phyloP scores from a whole-genome alignment of 2,329 filamentous ascomycete species.

The Camptophora hylomeconis region DNA sequence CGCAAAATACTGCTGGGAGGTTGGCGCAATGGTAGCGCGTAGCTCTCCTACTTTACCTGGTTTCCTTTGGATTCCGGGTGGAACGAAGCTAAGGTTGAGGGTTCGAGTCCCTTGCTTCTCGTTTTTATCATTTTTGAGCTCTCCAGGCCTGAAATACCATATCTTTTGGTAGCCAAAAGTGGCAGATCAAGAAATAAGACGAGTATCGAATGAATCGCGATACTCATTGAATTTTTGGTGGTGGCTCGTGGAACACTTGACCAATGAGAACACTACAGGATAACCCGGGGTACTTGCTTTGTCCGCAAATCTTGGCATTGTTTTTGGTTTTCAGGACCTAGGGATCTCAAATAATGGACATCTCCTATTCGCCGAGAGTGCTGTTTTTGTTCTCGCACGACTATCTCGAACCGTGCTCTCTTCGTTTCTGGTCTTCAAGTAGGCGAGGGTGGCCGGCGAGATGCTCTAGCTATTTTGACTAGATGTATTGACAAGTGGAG shows the following conservation, averaged over 20 bases:
- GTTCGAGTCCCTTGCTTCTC: constrained; percentile 18
- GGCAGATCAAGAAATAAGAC: too few relatives aligned
- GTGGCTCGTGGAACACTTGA: background rate
- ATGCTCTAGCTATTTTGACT: too few relatives aligned
- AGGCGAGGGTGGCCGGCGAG: too few relatives aligned
- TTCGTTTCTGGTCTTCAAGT: too few relatives aligned
- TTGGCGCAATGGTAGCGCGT: constrained; percentile 21
- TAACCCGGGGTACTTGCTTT: background rate
- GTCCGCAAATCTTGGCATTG: constrained; percentile 1
- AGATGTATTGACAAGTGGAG: too few relatives aligned
- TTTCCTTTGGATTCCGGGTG: background rate
- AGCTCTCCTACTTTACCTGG: constrained; percentile 15
- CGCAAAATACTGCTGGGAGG: constrained; percentile 6
- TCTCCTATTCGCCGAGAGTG: too few relatives aligned
- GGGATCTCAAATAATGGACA: too few relatives aligned
- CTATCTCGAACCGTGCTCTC: too few relatives aligned
- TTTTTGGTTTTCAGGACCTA: too few relatives aligned
- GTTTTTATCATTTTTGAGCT: constrained; percentile 5
- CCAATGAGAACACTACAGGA: background rate
- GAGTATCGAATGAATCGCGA: too few relatives aligned
- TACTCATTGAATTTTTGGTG: constrained; percentile 1
- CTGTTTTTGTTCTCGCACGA: too few relatives aligned
- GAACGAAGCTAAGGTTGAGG: constrained; percentile 18
- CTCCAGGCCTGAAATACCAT: background rate
- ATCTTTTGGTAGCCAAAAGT: background rate